phyloP scores from a whole-genome alignment of 2,329 filamentous ascomycete genomes.

The Neonectria ditissima region DNA sequence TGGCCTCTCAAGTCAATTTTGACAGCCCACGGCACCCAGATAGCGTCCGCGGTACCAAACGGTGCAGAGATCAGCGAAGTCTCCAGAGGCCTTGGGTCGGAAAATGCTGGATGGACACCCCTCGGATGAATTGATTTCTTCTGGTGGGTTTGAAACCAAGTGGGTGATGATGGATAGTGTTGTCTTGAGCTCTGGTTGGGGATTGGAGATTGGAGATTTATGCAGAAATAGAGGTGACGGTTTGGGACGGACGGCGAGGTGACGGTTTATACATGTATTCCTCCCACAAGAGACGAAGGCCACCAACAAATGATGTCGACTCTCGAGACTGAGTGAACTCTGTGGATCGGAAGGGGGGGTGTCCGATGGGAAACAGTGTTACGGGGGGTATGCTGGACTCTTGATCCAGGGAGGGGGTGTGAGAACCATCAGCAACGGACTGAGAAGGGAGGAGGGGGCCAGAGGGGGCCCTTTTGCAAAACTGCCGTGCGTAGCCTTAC shows the following conservation, averaged over 20 bases:
- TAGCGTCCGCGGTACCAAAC: conserved; percentile 43
- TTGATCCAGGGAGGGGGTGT: conserved; percentile 34
- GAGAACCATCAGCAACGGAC: conserved; percentile 23
- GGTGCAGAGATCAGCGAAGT: conserved; percentile 44
- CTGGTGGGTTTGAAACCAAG: conserved; percentile 14
- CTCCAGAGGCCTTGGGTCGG: conserved; percentile 30
- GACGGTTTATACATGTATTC: conserved; percentile 40
- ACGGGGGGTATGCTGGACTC: conserved; percentile 37
- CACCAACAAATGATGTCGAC: conserved; percentile 36
- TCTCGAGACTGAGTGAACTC: conserved; percentile 27
- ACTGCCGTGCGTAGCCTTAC: conserved; percentile 19
- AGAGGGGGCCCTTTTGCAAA: conserved; percentile 48
- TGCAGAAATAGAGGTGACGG: conserved; percentile 17
- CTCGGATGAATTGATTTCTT: conserved; percentile 10
- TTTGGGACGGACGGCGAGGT: conserved; percentile 27
- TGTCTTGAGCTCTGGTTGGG: conserved; percentile 13
- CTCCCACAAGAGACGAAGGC: conserved; percentile 22
- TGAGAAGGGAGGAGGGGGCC: conserved; percentile 30
- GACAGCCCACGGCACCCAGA: conserved; percentile 47
- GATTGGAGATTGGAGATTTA: conserved; percentile 16
- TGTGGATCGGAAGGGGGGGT: conserved; percentile 40
- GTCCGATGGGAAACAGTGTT: conserved; percentile 37
- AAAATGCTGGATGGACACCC: conserved; percentile 33
- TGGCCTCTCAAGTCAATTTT: conserved; percentile 44
- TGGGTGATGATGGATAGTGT: conserved; percentile 4